Conservation (phyloP, 768 basidiomycete genomes). For the Phanerochaete carnosa region DNA sequence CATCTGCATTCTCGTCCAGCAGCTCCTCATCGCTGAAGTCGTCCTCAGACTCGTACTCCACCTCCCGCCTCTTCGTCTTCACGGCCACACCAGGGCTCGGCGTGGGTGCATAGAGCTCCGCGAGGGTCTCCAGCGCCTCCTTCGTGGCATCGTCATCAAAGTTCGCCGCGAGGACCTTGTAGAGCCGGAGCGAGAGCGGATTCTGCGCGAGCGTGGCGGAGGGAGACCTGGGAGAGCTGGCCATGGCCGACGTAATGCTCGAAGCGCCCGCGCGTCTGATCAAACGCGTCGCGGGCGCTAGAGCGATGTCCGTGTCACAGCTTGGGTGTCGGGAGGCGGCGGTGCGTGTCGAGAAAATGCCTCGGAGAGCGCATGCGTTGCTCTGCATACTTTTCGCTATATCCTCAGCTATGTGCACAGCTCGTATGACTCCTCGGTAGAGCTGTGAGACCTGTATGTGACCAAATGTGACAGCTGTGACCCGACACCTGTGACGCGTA, state of each 20-base stretch:
- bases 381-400: not conserved
- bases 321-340: no score
- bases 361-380: not conserved
- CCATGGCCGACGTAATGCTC: conserved; percentile 11
- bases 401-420: not conserved
- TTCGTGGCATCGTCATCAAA: conserved; percentile 75
- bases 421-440: not conserved
- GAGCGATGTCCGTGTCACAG: not conserved
- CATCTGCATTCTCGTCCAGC: conserved; percentile 15
- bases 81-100: conserved; percentile 17
- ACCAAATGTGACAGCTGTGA: not conserved
- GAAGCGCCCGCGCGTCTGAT: not conserved
- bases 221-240: conserved; percentile 20
- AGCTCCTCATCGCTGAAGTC: conserved; percentile 31
- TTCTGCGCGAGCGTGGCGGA: conserved; percentile 41
- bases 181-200: conserved; percentile 83
- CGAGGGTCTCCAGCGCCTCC: conserved; percentile 81
- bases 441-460: not conserved
- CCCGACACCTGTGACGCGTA: not conserved
- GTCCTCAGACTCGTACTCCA: conserved; percentile 23
- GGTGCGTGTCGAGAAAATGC: no score
- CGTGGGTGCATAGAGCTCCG: conserved; percentile 61
- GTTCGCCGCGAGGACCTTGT: conserved; percentile 82
- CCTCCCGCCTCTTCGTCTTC: conserved; percentile 32
- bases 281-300: not conserved